Evolutionary conservation across 192 early-diverging fungal species (phyloP).

Genomic region (Rhizoclosmatium sp.): DNA sequence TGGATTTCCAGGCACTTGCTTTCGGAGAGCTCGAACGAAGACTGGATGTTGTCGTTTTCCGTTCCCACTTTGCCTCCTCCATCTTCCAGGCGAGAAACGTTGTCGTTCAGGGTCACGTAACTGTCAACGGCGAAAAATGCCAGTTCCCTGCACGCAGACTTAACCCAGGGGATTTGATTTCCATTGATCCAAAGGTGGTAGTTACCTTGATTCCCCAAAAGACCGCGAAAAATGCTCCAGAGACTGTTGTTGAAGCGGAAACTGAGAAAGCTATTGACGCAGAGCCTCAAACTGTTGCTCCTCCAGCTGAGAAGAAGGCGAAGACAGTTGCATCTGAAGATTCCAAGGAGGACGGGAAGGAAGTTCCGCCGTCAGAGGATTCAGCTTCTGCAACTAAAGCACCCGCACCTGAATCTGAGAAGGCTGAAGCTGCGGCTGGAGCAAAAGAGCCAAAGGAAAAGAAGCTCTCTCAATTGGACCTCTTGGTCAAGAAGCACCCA

Average conservation of each 20-base stretch:
- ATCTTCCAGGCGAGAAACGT: slow-evolving; percentile 86
- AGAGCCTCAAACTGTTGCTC: slow-evolving; percentile 87
- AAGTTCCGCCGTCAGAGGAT: slow-evolving; percentile 72
- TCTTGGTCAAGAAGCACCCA: slow-evolving; percentile 61
- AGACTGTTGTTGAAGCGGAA: slow-evolving; percentile 48
- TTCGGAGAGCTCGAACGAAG: slow-evolving; percentile 91
- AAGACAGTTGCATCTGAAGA: slow-evolving; percentile 11
- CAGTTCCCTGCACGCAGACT: slow-evolving; percentile 78
- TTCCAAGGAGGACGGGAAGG: neutral
- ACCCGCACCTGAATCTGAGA: neutral
- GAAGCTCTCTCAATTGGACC: slow-evolving; percentile 30
- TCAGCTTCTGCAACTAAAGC: slow-evolving; percentile 70
- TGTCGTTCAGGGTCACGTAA: slow-evolving; percentile 87
- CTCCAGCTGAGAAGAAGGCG: slow-evolving; percentile 71
- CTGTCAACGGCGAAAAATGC: slow-evolving; percentile 89
- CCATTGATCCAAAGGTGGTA: slow-evolving; percentile 80
- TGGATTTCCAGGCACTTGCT: slow-evolving; percentile 64
- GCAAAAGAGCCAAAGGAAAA: neutral
- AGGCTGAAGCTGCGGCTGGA: neutral
- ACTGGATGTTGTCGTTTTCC: slow-evolving; percentile 92
- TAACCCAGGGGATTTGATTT: slow-evolving; percentile 90
- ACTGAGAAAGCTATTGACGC: slow-evolving; percentile 88
- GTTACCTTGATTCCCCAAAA: slow-evolving; percentile 43
- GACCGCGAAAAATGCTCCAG: neutral
- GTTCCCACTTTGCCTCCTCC: slow-evolving; percentile 87